These are phyloP conservation scores for Neurospora terricola DNA, from an alignment of 495 filamentous ascomycete species.

Conservation along the genomic window DNA sequence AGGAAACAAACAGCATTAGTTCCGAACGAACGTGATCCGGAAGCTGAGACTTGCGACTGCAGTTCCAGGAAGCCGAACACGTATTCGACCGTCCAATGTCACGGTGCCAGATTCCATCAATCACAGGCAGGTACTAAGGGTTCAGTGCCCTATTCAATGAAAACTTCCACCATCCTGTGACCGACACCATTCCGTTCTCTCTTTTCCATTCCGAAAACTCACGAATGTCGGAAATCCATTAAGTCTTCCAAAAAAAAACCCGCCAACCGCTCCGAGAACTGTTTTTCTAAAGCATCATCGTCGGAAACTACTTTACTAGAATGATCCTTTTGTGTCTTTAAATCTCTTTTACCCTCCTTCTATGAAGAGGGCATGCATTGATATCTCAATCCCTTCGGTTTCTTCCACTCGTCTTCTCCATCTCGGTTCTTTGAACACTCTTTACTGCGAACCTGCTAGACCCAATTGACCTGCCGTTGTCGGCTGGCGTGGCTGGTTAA, in stretches of 20 bases:
- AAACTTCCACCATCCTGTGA: neutral
- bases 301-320: neutral
- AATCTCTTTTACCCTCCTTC: neutral
- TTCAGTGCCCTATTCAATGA: neutral
- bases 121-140: neutral
- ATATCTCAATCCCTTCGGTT: neutral
- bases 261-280: neutral
- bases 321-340: neutral
- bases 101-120: neutral
- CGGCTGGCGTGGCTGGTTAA: too few relatives aligned
- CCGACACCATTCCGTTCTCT: neutral
- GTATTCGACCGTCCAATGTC: neutral
- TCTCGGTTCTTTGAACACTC: too few relatives aligned
- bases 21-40: neutral
- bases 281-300: neutral
- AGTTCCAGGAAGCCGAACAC: neutral
- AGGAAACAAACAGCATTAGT: neutral
- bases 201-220: neutral
- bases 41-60: neutral
- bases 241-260: neutral
- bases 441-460: too few relatives aligned
- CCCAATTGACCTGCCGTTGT: too few relatives aligned
- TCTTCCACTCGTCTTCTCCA: neutral
- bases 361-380: neutral
- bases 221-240: neutral